Percentiles rank a stretch among this genome's conserved stretches.
These are phyloP conservation scores for Fusarium duplospermum DNA, from an alignment of 2,329 filamentous ascomycete species.

Conservation along the genomic window DNA sequence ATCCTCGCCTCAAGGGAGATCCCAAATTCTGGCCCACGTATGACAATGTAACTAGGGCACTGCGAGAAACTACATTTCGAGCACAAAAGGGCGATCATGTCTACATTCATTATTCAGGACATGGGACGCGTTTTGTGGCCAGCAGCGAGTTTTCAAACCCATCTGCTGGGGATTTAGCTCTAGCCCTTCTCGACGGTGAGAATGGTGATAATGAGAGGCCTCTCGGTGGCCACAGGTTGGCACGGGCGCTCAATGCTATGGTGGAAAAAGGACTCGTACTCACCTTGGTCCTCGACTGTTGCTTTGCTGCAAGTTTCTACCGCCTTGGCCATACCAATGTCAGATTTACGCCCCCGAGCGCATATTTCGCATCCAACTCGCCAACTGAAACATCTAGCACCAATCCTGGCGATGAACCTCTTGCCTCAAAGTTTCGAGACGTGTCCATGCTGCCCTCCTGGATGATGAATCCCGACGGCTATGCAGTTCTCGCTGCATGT, in stretches of 20 bases:
- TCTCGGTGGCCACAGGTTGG: slow-evolving; percentile 9
- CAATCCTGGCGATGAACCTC: background rate
- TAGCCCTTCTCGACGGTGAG: slow-evolving; percentile 8
- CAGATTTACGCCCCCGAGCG: background rate
- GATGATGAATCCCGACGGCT: slow-evolving; percentile 16
- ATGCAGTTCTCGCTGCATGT: slow-evolving; percentile 20
- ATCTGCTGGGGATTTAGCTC: slow-evolving; percentile 11
- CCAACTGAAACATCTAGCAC: background rate
- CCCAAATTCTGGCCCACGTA: background rate
- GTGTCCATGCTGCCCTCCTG: slow-evolving; percentile 10
- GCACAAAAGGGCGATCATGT: background rate
- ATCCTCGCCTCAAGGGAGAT: background rate
- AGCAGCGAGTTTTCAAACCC: background rate
- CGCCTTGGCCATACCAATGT: background rate
- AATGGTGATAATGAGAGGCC: background rate
- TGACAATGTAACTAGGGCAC: background rate
- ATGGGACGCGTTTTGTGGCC: background rate
- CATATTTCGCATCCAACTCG: background rate
- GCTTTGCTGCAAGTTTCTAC: slow-evolving; percentile 27
- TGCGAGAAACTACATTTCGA: background rate
- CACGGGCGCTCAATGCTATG: slow-evolving; percentile 2
- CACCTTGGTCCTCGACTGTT: slow-evolving; percentile 33
- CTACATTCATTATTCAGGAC: slow-evolving; percentile 20
- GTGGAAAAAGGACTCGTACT: slow-evolving; percentile 11
- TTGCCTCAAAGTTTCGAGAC: background rate